Conservation (phyloP, 78 protist genomes). For the Dictyostelium firmibasis region DNA sequence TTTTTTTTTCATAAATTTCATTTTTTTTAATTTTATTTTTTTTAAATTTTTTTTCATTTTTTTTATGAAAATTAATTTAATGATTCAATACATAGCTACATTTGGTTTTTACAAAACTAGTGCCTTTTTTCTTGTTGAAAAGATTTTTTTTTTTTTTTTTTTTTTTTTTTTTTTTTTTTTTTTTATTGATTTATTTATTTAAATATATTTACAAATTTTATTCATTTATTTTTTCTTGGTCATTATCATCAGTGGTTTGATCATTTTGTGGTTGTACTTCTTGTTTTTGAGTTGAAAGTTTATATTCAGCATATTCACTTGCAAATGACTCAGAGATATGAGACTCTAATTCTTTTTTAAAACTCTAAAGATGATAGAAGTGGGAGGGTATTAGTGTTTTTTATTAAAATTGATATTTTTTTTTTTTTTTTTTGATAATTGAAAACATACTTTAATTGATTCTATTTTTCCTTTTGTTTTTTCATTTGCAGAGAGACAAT, state of each 20-base stretch:
- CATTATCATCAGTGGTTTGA: background rate
- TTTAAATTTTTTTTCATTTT: no score
- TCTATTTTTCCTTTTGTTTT: conserved; percentile 70
- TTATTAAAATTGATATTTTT: background rate
- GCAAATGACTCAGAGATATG: conserved; percentile 40
- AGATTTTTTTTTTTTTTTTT: no score
- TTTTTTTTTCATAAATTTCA: background rate
- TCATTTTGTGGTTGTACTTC: background rate
- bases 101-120: background rate
- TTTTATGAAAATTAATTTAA: no score
- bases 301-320: conserved; percentile 43
- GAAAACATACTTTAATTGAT: conserved; percentile 44
- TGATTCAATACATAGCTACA: no score
- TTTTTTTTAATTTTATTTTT: background rate
- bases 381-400: background rate
- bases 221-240: background rate
- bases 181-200: no score
- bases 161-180: no score
- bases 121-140: no score
- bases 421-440: background rate
- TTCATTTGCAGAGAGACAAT: conserved; percentile 64
- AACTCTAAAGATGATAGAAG: background rate
- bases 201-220: no score
- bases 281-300: background rate
- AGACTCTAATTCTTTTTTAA: conserved; percentile 33